These are phyloP conservation scores for Saccharomycopsis hybrid DNA, from an alignment of 1,139 yeast species.

Conservation along the genomic window DNA sequence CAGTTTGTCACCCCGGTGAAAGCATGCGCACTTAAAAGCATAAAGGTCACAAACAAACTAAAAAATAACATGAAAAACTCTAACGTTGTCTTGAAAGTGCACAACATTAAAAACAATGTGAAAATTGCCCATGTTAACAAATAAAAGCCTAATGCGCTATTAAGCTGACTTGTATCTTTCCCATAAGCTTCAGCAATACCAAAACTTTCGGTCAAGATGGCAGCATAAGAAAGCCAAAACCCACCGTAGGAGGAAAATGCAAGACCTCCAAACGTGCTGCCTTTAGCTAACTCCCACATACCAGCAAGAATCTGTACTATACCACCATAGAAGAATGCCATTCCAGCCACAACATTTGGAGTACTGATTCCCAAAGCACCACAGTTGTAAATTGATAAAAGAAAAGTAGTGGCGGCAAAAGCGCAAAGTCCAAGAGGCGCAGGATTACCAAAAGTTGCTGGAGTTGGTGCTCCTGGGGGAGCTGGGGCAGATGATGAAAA, in stretches of 20 bases:
- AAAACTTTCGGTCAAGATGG: conserved; percentile 65
- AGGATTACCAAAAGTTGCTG: conserved; percentile 60
- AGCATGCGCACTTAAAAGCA: conserved; percentile 48
- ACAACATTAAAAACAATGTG: conserved; percentile 57
- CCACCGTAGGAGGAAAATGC: conserved; percentile 82
- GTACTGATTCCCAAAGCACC: conserved; percentile 52
- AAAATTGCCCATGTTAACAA: conserved; percentile 76
- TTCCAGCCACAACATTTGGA: conserved; percentile 48
- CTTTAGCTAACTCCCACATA: conserved; percentile 66
- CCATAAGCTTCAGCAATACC: conserved; percentile 58
- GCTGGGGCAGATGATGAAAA: conserved; percentile 28
- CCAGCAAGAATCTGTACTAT: conserved; percentile 66
- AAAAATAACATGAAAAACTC: conserved; percentile 67
- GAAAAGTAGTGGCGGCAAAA: conserved; percentile 81
- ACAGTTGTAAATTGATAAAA: conserved; percentile 58
- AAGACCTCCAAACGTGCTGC: conserved; percentile 88
- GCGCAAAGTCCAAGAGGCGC: conserved; percentile 83
- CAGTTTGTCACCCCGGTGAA: conserved; percentile 31
- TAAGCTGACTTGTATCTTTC: conserved; percentile 34
- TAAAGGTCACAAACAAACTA: conserved; percentile 56
- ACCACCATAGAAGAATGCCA: conserved; percentile 69
- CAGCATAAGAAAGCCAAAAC: conserved; percentile 79
- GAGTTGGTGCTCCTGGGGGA: conserved; percentile 45
- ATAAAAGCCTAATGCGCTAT: conserved; percentile 65
- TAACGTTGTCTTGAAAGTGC: conserved; percentile 74